A percentile compares a stretch with the other conserved stretches of the same genome.
These are phyloP conservation scores for Tagetes erecta DNA, from an alignment of 129 eudicot genomes.

Conservation along the genomic window DNA sequence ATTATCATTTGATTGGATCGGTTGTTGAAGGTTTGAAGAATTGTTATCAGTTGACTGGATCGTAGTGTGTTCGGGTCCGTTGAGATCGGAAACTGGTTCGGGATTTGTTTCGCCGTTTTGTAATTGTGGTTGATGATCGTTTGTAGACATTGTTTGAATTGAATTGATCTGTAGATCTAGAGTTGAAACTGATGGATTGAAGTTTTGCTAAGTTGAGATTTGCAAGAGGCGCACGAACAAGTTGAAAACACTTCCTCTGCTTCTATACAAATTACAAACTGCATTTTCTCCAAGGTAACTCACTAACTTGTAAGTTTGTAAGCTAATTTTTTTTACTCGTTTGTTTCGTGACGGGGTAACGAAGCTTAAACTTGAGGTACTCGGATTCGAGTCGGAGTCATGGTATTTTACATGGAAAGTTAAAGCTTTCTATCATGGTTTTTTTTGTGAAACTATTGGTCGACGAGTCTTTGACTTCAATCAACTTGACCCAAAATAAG, in stretches of 20 bases:
- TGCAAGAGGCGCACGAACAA: slow-evolving; percentile 14
- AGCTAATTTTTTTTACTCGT: too few species aligned
- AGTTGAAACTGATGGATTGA: slow-evolving; percentile 9
- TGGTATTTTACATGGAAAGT: too few species aligned
- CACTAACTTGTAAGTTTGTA: too few species aligned
- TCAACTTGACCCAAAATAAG: too few species aligned
- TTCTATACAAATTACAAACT: slow-evolving; percentile 14
- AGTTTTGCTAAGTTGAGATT: neutral
- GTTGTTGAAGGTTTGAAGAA: slow-evolving; percentile 22
- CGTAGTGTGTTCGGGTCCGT: slow-evolving; percentile 24
- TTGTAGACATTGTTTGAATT: slow-evolving; percentile 30
- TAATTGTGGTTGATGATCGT: slow-evolving; percentile 33
- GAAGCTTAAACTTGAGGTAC: too few species aligned
- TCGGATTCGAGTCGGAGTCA: too few species aligned
- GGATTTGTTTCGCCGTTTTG: slow-evolving; percentile 44
- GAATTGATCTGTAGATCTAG: slow-evolving; percentile 24
- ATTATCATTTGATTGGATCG: slow-evolving; percentile 33
- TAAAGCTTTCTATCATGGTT: too few species aligned
- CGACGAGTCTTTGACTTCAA: too few species aligned
- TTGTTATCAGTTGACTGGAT: slow-evolving; percentile 25
- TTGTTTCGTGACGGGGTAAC: too few species aligned
- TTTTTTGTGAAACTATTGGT: too few species aligned
- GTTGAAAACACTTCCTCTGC: slow-evolving; percentile 21
- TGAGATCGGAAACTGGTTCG: slow-evolving; percentile 37
- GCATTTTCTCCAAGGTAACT: neutral